Evolutionary conservation across 768 basidiomycete species (phyloP).

Genomic region (Leccinum subgranulosum): DNA sequence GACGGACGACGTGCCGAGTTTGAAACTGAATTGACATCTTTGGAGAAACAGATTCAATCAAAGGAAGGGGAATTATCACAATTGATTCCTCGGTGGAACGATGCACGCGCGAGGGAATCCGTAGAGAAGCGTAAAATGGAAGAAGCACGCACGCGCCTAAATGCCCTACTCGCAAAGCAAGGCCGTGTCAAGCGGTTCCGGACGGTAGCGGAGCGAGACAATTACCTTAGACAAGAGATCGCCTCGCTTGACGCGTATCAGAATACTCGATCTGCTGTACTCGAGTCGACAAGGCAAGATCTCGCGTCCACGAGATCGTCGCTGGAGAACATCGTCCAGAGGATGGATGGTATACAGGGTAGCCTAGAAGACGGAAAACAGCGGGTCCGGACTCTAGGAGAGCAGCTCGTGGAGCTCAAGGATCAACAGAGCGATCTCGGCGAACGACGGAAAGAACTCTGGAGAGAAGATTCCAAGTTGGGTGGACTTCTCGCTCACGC

Average conservation of each 20-base stretch:
- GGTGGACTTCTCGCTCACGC: conserved; percentile 75
- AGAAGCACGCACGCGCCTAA: conserved; percentile 65
- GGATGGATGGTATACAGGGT: conserved; percentile 52
- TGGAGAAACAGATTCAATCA: conserved; percentile 58
- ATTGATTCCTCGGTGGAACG: conserved; percentile 70
- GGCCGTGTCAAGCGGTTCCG: conserved; percentile 84
- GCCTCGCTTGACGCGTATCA: conserved; percentile 62
- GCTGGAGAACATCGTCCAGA: conserved; percentile 54
- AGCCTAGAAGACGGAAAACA: conserved; percentile 65
- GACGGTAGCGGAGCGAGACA: conserved; percentile 80
- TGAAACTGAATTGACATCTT: conserved; percentile 57
- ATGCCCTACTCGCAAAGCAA: conserved; percentile 83
- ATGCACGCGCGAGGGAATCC: conserved; percentile 46
- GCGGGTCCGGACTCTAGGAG: conserved; percentile 53
- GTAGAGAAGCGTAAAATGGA: conserved; percentile 69
- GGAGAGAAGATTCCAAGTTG: conserved; percentile 92
- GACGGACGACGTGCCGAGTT: conserved; percentile 62
- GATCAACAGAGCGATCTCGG: conserved; percentile 64
- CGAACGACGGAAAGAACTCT: conserved; percentile 87
- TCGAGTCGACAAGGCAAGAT: conserved; percentile 52
- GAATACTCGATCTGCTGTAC: conserved; percentile 49
- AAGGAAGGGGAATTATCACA: conserved; percentile 63
- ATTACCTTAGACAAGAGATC: conserved; percentile 79
- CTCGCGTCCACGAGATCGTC: conserved; percentile 46
- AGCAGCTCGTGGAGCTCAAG: conserved; percentile 58